Base-by-base conservation (phyloP, 163 green algal genomes). In the Prototheca wickerhamii region DNA sequence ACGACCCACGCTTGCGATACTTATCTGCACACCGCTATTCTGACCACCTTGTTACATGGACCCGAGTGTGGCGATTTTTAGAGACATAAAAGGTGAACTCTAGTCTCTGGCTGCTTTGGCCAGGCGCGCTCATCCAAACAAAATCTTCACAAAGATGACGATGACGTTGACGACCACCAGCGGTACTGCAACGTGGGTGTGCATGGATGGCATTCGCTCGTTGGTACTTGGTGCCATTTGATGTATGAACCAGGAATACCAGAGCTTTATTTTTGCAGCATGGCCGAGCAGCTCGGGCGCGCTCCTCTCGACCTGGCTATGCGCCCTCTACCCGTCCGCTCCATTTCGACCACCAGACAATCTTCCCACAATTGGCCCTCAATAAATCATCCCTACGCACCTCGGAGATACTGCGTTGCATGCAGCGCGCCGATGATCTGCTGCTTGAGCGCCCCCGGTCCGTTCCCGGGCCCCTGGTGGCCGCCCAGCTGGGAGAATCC, bases 381-480 rank as follows among this genome's bases (percentile, higher is more conserved):
- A 65, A 1, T 42, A 33, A 50, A 17, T 40, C 12, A 46, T 30
- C 30, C 2, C 18, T 31, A 40, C 76, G 61, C 58, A 86, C 82
- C 79, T 68, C 84, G 33, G 54, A 91, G 80, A 60, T 89, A 91
- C n/a, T 85, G 77, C 2, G 72, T 68, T 12, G 84, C 84, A 50
- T 91, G 84, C 43, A 91, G 77, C 28, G 72, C 72, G 2, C 83
- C 84, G 35, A 91, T 90, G 42, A 91, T 73, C 33, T 83, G 85
- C 68, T 86, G 85, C 51, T 86, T 86, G 4, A 83, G 56, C 63
- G 64, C 64, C 10, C 72, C 72, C 10, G 73, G 68, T 5, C 64
- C 59, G 18, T 66, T 5, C 26, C 5, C 58, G 2, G 60, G 64
- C 32, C 60, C 51, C 7, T 59, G 28, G n/a, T 65, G 60, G 51